Base-by-base conservation (phyloP, 148 eudicot genomes). In the Rhododendron vialii region DNA sequence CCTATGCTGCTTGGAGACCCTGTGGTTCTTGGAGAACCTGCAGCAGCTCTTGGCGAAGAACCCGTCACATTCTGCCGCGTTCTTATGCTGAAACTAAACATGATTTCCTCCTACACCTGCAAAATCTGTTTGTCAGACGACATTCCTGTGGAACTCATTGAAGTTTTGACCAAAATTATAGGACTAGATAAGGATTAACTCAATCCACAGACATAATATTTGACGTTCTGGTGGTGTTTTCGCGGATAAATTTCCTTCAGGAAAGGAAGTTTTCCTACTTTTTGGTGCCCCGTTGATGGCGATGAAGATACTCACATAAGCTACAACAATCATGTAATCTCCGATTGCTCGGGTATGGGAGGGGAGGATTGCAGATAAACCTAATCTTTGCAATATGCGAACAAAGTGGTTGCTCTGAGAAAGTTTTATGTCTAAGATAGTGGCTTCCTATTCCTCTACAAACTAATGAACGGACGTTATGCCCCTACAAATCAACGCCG, bases 71-170 rank as follows among this genome's bases (percentile, higher is more conserved):
- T 90, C 30, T 87, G 89, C 38, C 93, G 89, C 20, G 94, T 89
- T 91, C 91, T 95, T 88, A 90, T 81, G 24, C 45, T 38, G 22
- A 88, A 84, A 26, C 89, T 86, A 28, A 81, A 82, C 93, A 92
- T 90, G 30, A 12, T 87, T 76, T 81, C 47, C 38, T 82, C 51
- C 83, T 0, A 9, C 7, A 76, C 82, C 89, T 90, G 86, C 78
- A 81, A 48, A n/a, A 51, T 61, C 14, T 9, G 12, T 75, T 26
- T 2, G 30, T 35, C 48, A 75, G 20, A 20, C 9, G n/a, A 75
- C 48, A 38, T 18, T 65, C 38, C 41, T 30, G 38, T 30, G 33
- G 38, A 30, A 14, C 20, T 71, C 30, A 14, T 30, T 10, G 33
- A 10, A 8, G 3, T 22, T 7, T 63, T 24, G 26, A 63, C 69